Evolutionary conservation across 2,329 filamentous ascomycete genomes (phyloP).

Genomic region (Zalaria sp.): DNA sequence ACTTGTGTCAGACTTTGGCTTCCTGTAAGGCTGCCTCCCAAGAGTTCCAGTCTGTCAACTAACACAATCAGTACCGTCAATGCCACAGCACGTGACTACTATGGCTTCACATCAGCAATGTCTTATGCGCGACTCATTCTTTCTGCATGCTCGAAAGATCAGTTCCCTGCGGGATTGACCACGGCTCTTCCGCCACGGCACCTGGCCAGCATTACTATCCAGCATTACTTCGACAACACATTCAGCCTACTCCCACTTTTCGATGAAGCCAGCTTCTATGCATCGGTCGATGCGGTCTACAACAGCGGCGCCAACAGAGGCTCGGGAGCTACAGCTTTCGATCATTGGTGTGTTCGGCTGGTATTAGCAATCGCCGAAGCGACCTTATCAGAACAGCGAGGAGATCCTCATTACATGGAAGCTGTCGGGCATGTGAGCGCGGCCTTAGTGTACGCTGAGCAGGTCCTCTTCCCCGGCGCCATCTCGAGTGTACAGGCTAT

Average conservation of each 20-base stretch:
- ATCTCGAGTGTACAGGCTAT: slow-evolving; percentile 77
- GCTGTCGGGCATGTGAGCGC: slow-evolving; percentile 46
- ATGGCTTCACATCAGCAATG: slow-evolving; percentile 75
- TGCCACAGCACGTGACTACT: slow-evolving; percentile 86
- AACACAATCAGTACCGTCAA: slow-evolving; percentile 59
- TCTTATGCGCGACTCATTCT: slow-evolving; percentile 83
- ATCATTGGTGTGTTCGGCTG: slow-evolving; percentile 81
- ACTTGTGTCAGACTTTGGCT: slow-evolving; percentile 85
- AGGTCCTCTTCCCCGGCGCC: slow-evolving; percentile 73
- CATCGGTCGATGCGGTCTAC: slow-evolving; percentile 70
- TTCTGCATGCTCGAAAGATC: slow-evolving; percentile 64
- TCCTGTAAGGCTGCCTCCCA: slow-evolving; percentile 45
- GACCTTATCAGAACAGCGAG: slow-evolving; percentile 52
- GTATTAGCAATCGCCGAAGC: slow-evolving; percentile 72
- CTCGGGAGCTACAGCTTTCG: slow-evolving; percentile 29
- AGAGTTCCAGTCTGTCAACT: slow-evolving; percentile 2
- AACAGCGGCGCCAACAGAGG: background rate
- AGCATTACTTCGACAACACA: slow-evolving; percentile 75
- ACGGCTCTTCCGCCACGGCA: slow-evolving; percentile 58
- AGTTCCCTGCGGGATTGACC: slow-evolving; percentile 45
- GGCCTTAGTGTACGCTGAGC: slow-evolving; percentile 66
- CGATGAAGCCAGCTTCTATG: slow-evolving; percentile 62
- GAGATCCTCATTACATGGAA: slow-evolving; percentile 48
- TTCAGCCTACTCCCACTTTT: slow-evolving; percentile 73
- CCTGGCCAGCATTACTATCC: slow-evolving; percentile 52